Percentiles rank a stretch among this genome's conserved stretches.
phyloP scores from a whole-genome alignment of 1,139 yeast species.

The Fermentozyma sake region DNA sequence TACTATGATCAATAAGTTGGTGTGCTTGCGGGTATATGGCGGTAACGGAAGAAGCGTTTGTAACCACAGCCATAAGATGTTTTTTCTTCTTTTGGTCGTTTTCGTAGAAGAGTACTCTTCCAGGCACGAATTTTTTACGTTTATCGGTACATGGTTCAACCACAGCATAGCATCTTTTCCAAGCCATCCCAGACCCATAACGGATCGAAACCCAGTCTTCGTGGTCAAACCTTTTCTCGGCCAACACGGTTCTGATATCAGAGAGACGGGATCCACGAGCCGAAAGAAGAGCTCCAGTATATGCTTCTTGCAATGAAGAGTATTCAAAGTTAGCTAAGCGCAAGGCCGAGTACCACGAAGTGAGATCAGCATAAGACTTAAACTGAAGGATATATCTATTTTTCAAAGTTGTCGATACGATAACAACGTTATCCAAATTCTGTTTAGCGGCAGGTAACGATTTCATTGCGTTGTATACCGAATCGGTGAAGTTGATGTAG shows the following conservation, averaged over 20 bases:
- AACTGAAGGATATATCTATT: slow-evolving; percentile 82
- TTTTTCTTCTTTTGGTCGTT: slow-evolving; percentile 62
- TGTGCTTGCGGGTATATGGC: slow-evolving; percentile 92
- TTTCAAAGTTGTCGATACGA: slow-evolving; percentile 85
- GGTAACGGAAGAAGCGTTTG: slow-evolving; percentile 67
- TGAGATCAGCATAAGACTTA: slow-evolving; percentile 51
- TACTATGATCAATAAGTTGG: slow-evolving; percentile 74
- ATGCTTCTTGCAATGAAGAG: slow-evolving; percentile 83
- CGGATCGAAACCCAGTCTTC: slow-evolving; percentile 95
- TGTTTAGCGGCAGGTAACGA: slow-evolving; percentile 59
- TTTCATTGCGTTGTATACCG: slow-evolving; percentile 74
- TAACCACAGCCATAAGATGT: slow-evolving; percentile 73
- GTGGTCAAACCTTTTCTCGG: slow-evolving; percentile 80
- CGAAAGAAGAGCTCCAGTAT: slow-evolving; percentile 87
- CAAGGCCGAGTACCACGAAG: slow-evolving; percentile 75
- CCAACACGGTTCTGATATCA: slow-evolving; percentile 78
- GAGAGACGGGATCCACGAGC: slow-evolving; percentile 83
- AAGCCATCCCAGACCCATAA: slow-evolving; percentile 96
- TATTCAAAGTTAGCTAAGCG: slow-evolving; percentile 78
- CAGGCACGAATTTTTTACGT: slow-evolving; percentile 42
- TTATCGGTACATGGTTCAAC: slow-evolving; percentile 62
- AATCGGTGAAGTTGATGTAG: slow-evolving; percentile 86
- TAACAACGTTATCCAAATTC: slow-evolving; percentile 69
- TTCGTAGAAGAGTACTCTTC: slow-evolving; percentile 61
- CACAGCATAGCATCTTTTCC: slow-evolving; percentile 94